Conservation (phyloP, 306 rosid genomes). For the Fagus sylvatica region DNA sequence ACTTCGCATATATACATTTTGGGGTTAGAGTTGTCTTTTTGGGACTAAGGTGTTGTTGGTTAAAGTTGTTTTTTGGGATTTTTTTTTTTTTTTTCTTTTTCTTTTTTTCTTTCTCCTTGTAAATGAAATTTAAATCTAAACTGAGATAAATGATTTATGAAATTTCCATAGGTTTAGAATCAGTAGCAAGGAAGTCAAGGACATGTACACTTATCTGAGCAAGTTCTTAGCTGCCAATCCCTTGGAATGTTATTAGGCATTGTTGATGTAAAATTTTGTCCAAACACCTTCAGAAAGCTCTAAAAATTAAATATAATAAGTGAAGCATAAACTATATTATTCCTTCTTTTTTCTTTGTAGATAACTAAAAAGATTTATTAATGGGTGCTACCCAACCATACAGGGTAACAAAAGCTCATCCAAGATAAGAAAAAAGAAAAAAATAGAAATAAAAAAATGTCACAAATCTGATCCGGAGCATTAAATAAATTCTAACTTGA, state of each 20-base stretch:
- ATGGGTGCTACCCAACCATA: neutral
- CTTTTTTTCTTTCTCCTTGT: neutral
- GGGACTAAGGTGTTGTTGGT: neutral
- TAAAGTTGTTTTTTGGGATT: neutral
- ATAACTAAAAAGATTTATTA: neutral
- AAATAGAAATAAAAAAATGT: neutral
- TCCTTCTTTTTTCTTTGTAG: neutral
- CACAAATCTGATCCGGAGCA: neutral
- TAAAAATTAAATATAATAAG: neutral
- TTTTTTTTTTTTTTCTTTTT: too few relatives aligned
- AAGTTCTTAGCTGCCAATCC: neutral
- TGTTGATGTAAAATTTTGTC: neutral
- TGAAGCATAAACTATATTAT: neutral
- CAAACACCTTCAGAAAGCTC: neutral
- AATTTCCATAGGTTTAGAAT: neutral
- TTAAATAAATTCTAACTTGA: neutral
- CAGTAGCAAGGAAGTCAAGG: neutral
- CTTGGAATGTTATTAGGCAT: neutral
- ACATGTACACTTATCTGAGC: neutral
- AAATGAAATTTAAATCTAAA: neutral
- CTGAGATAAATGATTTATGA: neutral
- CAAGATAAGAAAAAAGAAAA: neutral
- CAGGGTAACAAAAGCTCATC: neutral
- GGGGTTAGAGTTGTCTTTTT: too few relatives aligned
- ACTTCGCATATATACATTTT: neutral